Conservation (phyloP, 2,329 filamentous ascomycete species). For the Sporothrix euskadiensis region DNA sequence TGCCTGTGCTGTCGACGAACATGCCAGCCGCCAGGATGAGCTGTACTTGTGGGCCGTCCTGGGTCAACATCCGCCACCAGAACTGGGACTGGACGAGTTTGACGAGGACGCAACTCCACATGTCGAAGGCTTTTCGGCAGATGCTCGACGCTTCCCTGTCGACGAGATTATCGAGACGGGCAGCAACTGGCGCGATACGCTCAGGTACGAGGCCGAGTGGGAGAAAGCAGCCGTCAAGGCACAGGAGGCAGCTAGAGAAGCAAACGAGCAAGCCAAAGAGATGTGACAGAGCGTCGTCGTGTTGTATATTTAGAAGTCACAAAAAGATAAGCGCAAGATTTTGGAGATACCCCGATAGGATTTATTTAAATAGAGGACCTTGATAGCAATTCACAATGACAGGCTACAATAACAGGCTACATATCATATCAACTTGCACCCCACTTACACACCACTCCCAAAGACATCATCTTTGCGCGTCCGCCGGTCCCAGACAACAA, state of each 20-base stretch:
- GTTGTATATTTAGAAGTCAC: no score
- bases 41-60: conserved; percentile 49
- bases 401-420: neutral
- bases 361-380: neutral
- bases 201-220: conserved; percentile 47
- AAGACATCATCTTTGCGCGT: conserved; percentile 57
- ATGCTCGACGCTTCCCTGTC: conserved; percentile 34
- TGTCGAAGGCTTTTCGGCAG: conserved; percentile 22
- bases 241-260: neutral
- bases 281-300: neutral
- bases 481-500: conserved; percentile 58
- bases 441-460: conserved; percentile 47
- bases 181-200: conserved; percentile 44
- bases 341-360: neutral
- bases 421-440: neutral
- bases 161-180: conserved; percentile 43
- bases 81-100: conserved; percentile 20
- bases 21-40: conserved; percentile 47
- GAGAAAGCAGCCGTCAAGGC: conserved; percentile 36
- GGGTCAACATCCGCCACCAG: conserved; percentile 41
- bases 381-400: no score
- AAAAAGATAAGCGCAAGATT: neutral
- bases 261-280: neutral
- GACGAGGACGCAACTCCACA: conserved; percentile 30
- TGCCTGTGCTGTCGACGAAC: conserved; percentile 47